phyloP scores from a whole-genome alignment of 495 filamentous ascomycete genomes.

The Achaetomiella virescens region DNA sequence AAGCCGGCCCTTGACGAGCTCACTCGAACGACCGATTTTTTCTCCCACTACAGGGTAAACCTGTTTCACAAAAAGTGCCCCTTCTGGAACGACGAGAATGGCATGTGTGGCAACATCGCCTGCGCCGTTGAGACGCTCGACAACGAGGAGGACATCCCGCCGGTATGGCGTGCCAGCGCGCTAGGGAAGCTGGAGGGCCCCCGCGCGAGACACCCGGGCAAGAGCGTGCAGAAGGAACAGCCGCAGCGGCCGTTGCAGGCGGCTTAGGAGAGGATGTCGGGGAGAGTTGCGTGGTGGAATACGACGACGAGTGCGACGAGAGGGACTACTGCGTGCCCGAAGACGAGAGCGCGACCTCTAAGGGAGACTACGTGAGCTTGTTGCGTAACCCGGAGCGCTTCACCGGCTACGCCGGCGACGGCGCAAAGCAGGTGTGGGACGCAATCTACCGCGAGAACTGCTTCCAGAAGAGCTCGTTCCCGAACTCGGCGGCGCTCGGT shows the following conservation, averaged over 20 bases:
- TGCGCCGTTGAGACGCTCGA: conserved; percentile 97
- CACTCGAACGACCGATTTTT: conserved; percentile 88
- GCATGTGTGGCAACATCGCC: conserved; percentile 95
- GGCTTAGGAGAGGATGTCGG: conserved; percentile 77
- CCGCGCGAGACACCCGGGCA: conserved; percentile 79
- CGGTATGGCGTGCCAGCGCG: conserved; percentile 86
- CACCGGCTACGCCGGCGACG: conserved; percentile 82
- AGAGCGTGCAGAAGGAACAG: conserved; percentile 61
- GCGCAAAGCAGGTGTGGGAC: conserved; percentile 86
- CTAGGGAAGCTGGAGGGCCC: conserved; percentile 90
- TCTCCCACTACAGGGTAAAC: conserved; percentile 93
- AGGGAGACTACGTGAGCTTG: conserved; percentile 94
- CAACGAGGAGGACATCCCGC: conserved; percentile 86
- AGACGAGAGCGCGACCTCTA: conserved; percentile 76
- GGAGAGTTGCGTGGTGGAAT: conserved; percentile 94
- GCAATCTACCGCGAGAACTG: conserved; percentile 97
- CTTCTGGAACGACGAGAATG: conserved; percentile 89
- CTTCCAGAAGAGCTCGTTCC: conserved; percentile 66
- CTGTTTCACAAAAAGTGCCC: conserved; percentile 94
- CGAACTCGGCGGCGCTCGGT: conserved; percentile 42
- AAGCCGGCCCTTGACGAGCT: conserved; percentile 75
- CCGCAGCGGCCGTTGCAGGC: conserved; percentile 71
- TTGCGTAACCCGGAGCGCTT: conserved; percentile 92
- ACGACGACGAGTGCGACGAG: conserved; percentile 96
- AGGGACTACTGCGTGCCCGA: conserved; percentile 96